A percentile compares a stretch with the other conserved stretches of the same genome.
Conservation (phyloP, 148 eudicot species). For the Arctostaphylos glauca region DNA sequence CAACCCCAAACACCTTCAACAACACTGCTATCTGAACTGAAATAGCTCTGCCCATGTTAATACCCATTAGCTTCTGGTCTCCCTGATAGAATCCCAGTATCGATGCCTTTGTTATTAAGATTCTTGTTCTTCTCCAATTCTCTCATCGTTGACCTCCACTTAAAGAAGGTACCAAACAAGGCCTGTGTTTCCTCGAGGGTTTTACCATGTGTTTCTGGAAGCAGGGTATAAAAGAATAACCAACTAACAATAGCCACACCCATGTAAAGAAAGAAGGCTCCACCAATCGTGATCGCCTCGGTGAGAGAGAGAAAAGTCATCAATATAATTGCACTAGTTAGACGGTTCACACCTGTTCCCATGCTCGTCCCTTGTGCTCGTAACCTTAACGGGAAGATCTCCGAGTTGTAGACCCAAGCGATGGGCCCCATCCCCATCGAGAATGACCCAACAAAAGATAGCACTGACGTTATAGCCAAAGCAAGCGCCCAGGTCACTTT, state of each 20-base stretch:
- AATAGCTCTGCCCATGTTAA: too few species aligned
- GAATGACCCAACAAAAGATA: conserved; percentile 53
- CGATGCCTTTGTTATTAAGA: background rate
- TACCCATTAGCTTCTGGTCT: too few species aligned
- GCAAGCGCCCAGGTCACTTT: conserved; percentile 11
- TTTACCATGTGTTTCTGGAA: conserved; percentile 49
- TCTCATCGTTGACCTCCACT: conserved; percentile 35
- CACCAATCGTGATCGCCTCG: conserved; percentile 38
- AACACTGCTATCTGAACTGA: too few species aligned
- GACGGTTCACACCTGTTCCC: conserved; percentile 31
- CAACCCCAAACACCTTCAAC: too few species aligned
- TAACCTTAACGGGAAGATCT: conserved; percentile 63
- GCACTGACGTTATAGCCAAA: conserved; percentile 36
- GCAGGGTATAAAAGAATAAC: conserved; percentile 37
- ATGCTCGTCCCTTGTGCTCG: conserved; percentile 39
- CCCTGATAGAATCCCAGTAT: too few species aligned
- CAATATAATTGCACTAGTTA: conserved; percentile 33
- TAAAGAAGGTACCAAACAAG: conserved; percentile 45
- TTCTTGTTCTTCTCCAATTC: conserved; percentile 17
- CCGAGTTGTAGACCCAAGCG: conserved; percentile 76
- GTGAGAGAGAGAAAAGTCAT: conserved; percentile 48
- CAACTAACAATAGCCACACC: conserved; percentile 32
- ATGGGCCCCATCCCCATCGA: conserved; percentile 78
- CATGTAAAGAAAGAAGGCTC: conserved; percentile 44
- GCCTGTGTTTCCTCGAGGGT: conserved; percentile 48